These are phyloP conservation scores for Apiotrichum sp. DNA, from an alignment of 1,284 basidiomycete species.

Conservation along the genomic window DNA sequence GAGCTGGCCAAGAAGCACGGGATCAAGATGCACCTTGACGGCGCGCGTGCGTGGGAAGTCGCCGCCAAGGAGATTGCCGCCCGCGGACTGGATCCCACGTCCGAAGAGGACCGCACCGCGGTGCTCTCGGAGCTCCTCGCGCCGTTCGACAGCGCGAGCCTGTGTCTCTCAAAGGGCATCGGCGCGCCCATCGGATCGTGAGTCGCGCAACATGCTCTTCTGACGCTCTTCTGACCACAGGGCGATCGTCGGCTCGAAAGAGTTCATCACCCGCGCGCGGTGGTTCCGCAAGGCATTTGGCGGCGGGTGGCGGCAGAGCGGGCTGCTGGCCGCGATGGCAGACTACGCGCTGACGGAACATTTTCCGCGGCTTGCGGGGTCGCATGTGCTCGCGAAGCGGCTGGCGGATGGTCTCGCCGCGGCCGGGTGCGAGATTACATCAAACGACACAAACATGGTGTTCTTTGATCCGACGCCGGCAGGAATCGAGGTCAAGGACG, in stretches of 20 bases:
- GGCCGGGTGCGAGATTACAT: conserved; percentile 69
- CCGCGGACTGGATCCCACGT: conserved; percentile 41
- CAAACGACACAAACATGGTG: conserved; percentile 87
- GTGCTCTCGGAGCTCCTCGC: conserved; percentile 68
- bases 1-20: conserved; percentile 63
- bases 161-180: conserved; percentile 97
- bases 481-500: conserved; percentile 60
- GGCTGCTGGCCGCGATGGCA: conserved; percentile 71
- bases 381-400: conserved; percentile 67
- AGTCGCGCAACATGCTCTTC: neutral
- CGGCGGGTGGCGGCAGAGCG: conserved; percentile 87
- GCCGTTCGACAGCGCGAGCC: conserved; percentile 85
- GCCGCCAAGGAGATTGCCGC: conserved; percentile 69
- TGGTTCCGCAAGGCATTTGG: conserved; percentile 93
- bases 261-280: conserved; percentile 70
- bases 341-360: conserved; percentile 80
- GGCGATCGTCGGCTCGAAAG: conserved; percentile 72
- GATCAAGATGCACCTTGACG: conserved; percentile 84
- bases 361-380: conserved; percentile 68
- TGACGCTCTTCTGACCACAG: neutral
- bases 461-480: conserved; percentile 75
- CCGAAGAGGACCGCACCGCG: conserved; percentile 46
- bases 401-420: conserved; percentile 67
- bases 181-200: conserved; percentile 82
- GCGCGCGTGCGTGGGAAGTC: conserved; percentile 83